phyloP scores from a whole-genome alignment of 116 monocot species.

The Thalassia testudinum region DNA sequence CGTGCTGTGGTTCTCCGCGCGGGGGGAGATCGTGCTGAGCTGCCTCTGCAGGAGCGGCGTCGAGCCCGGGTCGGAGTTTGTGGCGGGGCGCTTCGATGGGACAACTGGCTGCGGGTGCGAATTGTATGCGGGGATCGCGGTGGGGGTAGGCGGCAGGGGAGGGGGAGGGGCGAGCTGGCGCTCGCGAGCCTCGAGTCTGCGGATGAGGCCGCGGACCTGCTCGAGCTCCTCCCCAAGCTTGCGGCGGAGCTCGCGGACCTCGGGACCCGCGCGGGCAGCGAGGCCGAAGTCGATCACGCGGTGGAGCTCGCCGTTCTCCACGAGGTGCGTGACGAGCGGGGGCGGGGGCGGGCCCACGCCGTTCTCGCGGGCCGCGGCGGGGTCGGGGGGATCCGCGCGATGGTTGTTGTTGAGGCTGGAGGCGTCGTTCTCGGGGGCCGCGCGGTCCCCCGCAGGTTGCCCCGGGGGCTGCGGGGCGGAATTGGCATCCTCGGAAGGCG shows the following conservation, averaged over 20 bases:
- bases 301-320: constrained; percentile 1
- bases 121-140: neutral
- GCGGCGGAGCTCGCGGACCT: constrained; percentile 18
- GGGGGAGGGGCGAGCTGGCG: constrained; percentile 9
- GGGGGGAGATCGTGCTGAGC: constrained; percentile 17
- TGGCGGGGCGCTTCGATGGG: neutral
- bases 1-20: constrained; percentile 9
- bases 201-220: constrained; percentile 28
- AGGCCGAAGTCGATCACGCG: constrained; percentile 16
- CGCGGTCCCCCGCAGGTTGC: neutral
- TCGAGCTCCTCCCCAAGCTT: constrained; percentile 28
- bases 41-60: constrained; percentile 13
- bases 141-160: constrained; percentile 7
- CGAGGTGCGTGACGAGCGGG: neutral
- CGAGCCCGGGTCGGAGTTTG: constrained; percentile 7
- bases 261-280: constrained; percentile 14
- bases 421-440: neutral
- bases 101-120: neutral
- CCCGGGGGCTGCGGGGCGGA: neutral
- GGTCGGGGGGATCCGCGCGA: neutral
- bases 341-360: neutral
- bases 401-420: neutral
- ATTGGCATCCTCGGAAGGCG: neutral
- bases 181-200: constrained; percentile 28
- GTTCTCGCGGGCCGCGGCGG: neutral